phyloP scores from a whole-genome alignment of 2,329 filamentous ascomycete genomes.

The Aspergillus chevalieri region DNA sequence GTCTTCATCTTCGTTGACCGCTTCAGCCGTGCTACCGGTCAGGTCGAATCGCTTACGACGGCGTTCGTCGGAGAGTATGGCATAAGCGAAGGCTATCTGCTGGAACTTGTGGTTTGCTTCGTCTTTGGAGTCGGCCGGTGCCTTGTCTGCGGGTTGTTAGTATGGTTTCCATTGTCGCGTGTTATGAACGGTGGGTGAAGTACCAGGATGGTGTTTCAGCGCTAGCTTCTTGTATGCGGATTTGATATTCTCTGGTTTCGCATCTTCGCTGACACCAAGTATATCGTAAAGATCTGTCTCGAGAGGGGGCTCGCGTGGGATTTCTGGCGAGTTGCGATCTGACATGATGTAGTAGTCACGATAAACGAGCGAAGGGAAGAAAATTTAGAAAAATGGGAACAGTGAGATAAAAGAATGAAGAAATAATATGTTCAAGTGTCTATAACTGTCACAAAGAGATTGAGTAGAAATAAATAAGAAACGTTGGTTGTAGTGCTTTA shows the following conservation, averaged over 20 bases:
- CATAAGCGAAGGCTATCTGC: slow-evolving; percentile 86
- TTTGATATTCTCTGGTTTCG: slow-evolving; percentile 75
- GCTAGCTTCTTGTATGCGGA: slow-evolving; percentile 87
- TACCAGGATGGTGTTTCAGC: slow-evolving; percentile 79
- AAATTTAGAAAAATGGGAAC: background rate
- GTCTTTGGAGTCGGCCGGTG: slow-evolving; percentile 58
- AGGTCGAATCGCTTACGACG: slow-evolving; percentile 81
- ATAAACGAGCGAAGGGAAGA: background rate
- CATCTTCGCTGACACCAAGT: slow-evolving; percentile 63
- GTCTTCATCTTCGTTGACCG: slow-evolving; percentile 62
- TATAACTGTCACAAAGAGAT: background rate
- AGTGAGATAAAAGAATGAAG: background rate
- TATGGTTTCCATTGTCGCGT: background rate
- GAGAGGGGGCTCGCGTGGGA: slow-evolving; percentile 7
- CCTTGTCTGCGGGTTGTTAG: slow-evolving; percentile 61
- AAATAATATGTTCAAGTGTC: background rate
- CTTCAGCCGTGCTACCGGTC: slow-evolving; percentile 83
- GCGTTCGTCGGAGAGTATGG: slow-evolving; percentile 75
- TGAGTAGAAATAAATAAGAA: background rate
- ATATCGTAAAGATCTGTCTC: slow-evolving; percentile 64
- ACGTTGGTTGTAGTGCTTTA: slow-evolving; percentile 1
- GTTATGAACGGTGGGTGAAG: slow-evolving; percentile 7
- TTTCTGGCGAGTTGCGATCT: background rate
- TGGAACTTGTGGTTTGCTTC: slow-evolving; percentile 78
- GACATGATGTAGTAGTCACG: background rate